Evolutionary conservation across 164 flowering plant species (phyloP).

Genomic region (Vitis rotundifolia): DNA sequence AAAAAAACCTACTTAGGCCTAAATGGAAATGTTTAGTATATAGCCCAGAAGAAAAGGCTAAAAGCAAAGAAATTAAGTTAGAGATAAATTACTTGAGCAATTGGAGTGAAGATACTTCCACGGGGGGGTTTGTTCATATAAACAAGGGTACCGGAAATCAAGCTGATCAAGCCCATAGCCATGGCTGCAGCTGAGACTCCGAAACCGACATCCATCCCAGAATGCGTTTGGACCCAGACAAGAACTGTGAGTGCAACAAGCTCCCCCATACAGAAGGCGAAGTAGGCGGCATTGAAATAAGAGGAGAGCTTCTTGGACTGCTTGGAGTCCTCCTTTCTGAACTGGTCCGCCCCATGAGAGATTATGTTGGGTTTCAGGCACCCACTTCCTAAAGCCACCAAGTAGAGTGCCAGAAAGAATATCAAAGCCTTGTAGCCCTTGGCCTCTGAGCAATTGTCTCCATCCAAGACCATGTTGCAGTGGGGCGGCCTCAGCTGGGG

Average conservation of each 20-base stretch:
- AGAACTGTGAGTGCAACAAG: conserved; percentile 83
- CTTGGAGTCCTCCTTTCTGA: conserved; percentile 46
- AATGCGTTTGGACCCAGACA: conserved; percentile 89
- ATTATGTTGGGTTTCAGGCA: conserved; percentile 95
- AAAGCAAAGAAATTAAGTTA: too few species aligned
- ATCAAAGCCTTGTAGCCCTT: conserved; percentile 42
- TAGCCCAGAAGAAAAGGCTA: too few species aligned
- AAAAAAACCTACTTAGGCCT: too few species aligned
- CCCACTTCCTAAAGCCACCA: conserved; percentile 91
- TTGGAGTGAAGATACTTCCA: conserved; percentile 84
- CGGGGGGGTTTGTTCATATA: conserved; percentile 82
- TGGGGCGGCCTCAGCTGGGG: conserved; percentile 79
- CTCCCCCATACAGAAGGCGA: conserved; percentile 93
- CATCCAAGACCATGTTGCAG: conserved; percentile 54
- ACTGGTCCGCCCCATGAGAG: conserved; percentile 95
- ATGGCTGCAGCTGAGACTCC: conserved; percentile 89
- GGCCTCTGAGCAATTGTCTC: conserved; percentile 35
- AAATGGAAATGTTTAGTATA: too few species aligned
- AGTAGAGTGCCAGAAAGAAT: conserved; percentile 44
- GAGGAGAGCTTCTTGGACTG: conserved; percentile 75
- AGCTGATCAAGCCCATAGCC: conserved; percentile 75
- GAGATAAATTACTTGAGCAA: conserved; percentile 65
- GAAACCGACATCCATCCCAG: conserved; percentile 95
- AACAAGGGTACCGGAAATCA: conserved; percentile 65
- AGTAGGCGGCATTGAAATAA: conserved; percentile 90